Conservation (phyloP, 176 grass and related monocot species). For the Aegilops longissima region DNA sequence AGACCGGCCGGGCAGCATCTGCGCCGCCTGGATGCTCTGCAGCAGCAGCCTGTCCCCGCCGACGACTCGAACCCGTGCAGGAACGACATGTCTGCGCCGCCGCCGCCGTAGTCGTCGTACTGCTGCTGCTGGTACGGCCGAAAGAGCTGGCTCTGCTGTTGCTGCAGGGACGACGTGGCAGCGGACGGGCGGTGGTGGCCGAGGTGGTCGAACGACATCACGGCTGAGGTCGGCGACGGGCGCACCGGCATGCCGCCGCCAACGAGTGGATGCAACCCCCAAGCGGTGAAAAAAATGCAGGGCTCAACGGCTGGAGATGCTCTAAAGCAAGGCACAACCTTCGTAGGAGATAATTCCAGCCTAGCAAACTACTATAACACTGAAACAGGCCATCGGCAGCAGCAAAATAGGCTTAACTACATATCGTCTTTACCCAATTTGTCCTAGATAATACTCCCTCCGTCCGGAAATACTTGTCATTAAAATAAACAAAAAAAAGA, state of each 20-base stretch:
- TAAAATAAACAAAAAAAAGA: too few relatives aligned
- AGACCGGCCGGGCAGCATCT: constrained; percentile 50
- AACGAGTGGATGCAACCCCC: too few relatives aligned
- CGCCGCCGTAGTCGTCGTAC: not conserved
- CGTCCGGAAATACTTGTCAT: too few relatives aligned
- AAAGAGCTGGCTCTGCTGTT: constrained; percentile 47
- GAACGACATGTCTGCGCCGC: constrained; percentile 30
- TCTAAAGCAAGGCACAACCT: too few relatives aligned
- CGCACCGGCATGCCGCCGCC: constrained; percentile 32
- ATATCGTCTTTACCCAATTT: too few relatives aligned
- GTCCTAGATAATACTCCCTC: too few relatives aligned
- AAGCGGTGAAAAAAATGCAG: too few relatives aligned
- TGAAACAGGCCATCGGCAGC: too few relatives aligned
- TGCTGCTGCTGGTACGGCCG: constrained; percentile 38
- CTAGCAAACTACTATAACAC: too few relatives aligned
- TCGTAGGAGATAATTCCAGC: too few relatives aligned
- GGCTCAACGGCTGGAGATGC: too few relatives aligned
- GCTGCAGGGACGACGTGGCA: constrained; percentile 29
- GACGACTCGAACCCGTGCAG: constrained; percentile 41
- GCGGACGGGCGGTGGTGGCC: constrained; percentile 9
- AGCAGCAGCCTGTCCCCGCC: constrained; percentile 50
- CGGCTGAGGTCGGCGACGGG: constrained; percentile 41
- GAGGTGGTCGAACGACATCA: constrained; percentile 60
- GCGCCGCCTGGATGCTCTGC: constrained; percentile 55
- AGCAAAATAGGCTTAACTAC: too few relatives aligned